Conservation (phyloP, 805 yeast genomes). For the Candida glaebosa region DNA sequence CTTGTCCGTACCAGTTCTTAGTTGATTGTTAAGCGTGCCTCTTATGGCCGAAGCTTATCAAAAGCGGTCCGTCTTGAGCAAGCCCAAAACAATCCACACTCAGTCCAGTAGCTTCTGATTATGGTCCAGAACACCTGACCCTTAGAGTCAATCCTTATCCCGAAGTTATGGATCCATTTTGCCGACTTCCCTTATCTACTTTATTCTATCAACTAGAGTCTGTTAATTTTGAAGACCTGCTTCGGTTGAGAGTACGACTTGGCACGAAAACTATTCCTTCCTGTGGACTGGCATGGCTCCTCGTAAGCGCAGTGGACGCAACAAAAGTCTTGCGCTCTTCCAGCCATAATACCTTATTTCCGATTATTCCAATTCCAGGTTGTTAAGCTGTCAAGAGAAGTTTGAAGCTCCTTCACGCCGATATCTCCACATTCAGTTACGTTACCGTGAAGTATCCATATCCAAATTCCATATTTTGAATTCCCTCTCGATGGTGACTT, state of each 20-base stretch:
- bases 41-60: constrained; percentile 11
- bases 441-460: constrained; percentile 41
- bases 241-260: constrained; percentile 44
- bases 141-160: constrained; percentile 41
- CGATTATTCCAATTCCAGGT: constrained; percentile 42
- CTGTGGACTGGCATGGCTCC: constrained; percentile 41
- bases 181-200: constrained; percentile 8
- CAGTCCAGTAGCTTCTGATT: constrained; percentile 30
- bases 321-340: constrained; percentile 35
- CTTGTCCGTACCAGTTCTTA: constrained; percentile 23
- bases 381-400: constrained; percentile 39
- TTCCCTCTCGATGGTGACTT: constrained; percentile 40
- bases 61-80: constrained; percentile 19
- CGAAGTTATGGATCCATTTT: constrained; percentile 7
- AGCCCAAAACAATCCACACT: constrained; percentile 14
- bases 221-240: constrained; percentile 46
- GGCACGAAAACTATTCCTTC: constrained; percentile 38
- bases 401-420: constrained; percentile 41
- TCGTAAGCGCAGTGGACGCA: constrained; percentile 39
- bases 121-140: constrained; percentile 38
- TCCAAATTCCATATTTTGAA: constrained; percentile 43
- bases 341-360: constrained; percentile 39
- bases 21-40: constrained; percentile 13
- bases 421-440: constrained; percentile 41
- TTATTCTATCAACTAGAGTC: constrained; percentile 22